Evolutionary conservation across 768 basidiomycete genomes (phyloP), one percentile per base, ranked within the genome.

Genomic region (Trichaptum fuscoviolaceum): DNA sequence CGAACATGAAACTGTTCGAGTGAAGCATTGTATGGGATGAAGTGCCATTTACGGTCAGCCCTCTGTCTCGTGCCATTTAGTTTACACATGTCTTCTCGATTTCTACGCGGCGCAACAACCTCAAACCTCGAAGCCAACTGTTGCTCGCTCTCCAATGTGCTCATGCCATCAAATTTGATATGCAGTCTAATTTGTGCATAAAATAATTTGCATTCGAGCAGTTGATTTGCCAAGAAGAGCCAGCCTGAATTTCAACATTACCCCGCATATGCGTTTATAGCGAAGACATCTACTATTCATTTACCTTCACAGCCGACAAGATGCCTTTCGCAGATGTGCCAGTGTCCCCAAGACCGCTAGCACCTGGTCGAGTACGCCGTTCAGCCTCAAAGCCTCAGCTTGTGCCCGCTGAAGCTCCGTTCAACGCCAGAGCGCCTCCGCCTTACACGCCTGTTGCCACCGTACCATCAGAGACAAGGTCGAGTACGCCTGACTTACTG

Each of bases 381-480:
- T 52, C 42, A 20, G 12, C 42, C 15, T 52, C 42, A 20, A 52
- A 12, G 20, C 42, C 42, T 15, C 42, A 52, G 20, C 42, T 52
- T 3, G 12, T 52, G 42, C 42, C 42, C 3, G 42, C 58, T 15
- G 61, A 30, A 12, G 3, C 20, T 23, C 61, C 67, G 34, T 67
- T 52, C 57, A 64, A 60, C 15, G n/a, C 26, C 27, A 35, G 63
- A n/a, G 35, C 58, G 12, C 24, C 64, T 52, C 42, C 42, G 3
- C 42, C 42, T 52, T 52, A 52, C 42, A 52, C 42, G 42, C 42
- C 42, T 20, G 42, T 52, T 52, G 42, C 42, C 42, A 63, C 62
- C 17, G 57, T 7, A 20, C 7, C 30, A 35, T 64, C 30, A 52
- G 35, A 30, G 23, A 36, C 57, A n/a, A 64, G 35, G 34, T 34